phyloP scores from a whole-genome alignment of 495 filamentous ascomycete species.

The Trichoderma virens region DNA sequence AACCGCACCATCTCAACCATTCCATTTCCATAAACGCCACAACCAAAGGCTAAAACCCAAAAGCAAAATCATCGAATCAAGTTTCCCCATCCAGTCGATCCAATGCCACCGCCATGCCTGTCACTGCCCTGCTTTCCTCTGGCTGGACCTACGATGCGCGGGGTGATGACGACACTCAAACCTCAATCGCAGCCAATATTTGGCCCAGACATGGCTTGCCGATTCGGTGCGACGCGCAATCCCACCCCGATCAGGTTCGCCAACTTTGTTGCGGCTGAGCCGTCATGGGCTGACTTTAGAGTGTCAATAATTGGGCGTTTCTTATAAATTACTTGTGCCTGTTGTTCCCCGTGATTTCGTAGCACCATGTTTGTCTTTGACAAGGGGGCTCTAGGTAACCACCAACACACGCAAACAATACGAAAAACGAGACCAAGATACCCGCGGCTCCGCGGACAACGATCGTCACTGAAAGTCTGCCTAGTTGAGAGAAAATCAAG shows the following conservation, averaged over 20 bases:
- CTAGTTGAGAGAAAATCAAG: neutral
- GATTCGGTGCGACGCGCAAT: no score
- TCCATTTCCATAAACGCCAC: no score
- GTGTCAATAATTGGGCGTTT: no score
- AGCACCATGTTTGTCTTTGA: no score
- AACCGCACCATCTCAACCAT: no score
- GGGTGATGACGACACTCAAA: neutral
- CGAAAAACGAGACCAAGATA: neutral
- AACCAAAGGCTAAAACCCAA: neutral
- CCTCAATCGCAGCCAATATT: neutral
- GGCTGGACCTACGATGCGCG: neutral
- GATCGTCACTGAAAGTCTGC: neutral
- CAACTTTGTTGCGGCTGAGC: no score
- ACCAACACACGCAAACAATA: neutral
- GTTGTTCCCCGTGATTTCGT: no score
- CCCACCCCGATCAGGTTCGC: no score
- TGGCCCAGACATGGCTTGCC: neutral
- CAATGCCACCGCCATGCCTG: conserved; percentile 7
- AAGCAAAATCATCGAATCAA: neutral
- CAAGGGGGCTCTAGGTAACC: neutral
- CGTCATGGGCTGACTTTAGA: no score
- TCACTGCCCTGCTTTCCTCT: neutral
- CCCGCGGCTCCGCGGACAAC: neutral
- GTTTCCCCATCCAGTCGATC: neutral
- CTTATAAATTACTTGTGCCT: no score